Evolutionary conservation across 805 yeast genomes (phyloP), one percentile per base, ranked within the genome.

Genomic region (Kluyveromyces nonfermentans): DNA sequence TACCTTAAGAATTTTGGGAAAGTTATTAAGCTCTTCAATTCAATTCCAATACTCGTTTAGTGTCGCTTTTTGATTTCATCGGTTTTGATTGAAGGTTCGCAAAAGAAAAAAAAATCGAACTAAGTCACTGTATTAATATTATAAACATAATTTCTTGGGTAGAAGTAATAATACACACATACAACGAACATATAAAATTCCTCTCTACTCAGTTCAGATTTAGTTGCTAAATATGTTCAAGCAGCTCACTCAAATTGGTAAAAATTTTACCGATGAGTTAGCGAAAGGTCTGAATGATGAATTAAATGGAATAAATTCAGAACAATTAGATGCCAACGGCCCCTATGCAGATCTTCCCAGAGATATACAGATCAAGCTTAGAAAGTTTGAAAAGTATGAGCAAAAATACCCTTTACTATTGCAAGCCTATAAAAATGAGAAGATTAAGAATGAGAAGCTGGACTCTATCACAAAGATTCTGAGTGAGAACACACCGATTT

Each of bases 361-460:
- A 2, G 77, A 74, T 4, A 63, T 87, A 15, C 73, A 74, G 46
- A 64, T 78, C 5, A 83, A 81, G 54, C 63, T 88, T 61, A 73
- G 73, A 44, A 89, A 86, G 65, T 85, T 84, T 56, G 77, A 73
- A 45, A 88, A 87, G 60, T 90, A 89, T 61, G 97, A 90, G 60
- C 83, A 82, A 41, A 88, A 87, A 60, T 90, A 93, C 58, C 98
- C 98, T 0, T 67, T 78, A 35, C 68, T 90, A 14, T 71, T 88
- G 41, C 82, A 82, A 36, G 96, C 97, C 0, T 93, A 86, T 65
- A 85, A 87, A 56, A 67, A 72, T 1, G 96, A 89, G 60, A 86
- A 84, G 65, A 69, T 73, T 40, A 83, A 80, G 53, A 67, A 73
- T 1, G 80, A 75, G 37, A 70, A 81, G 36, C 73, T 88, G 7